Percentiles rank a stretch among this genome's conserved stretches.
Evolutionary conservation across 2,329 filamentous ascomycete genomes (phyloP).

Genomic region (Grosmannia huntii): DNA sequence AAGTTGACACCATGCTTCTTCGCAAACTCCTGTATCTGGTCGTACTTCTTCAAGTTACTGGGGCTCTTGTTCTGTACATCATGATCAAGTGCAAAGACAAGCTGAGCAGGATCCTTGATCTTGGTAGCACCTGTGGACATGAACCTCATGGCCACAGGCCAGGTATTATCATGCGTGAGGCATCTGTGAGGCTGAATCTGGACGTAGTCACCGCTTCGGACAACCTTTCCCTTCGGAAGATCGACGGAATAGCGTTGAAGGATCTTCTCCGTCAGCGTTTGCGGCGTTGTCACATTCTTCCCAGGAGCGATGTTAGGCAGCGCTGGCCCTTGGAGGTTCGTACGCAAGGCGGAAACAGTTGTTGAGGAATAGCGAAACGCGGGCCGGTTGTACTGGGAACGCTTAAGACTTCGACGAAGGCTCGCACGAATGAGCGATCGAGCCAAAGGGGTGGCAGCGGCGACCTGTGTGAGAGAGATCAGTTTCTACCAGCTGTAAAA

Average conservation of each 20-base stretch:
- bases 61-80: slow-evolving; percentile 75
- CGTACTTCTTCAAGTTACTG: slow-evolving; percentile 81
- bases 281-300: too few species aligned
- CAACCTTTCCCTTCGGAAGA: slow-evolving; percentile 59
- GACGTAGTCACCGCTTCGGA: slow-evolving; percentile 74
- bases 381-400: too few species aligned
- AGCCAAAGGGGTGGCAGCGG: too few species aligned
- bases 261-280: slow-evolving; percentile 88
- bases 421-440: too few species aligned
- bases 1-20: slow-evolving; percentile 63
- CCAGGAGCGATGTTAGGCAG: too few species aligned
- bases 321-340: too few species aligned
- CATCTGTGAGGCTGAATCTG: slow-evolving; percentile 57
- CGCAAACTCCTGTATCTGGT: slow-evolving; percentile 71
- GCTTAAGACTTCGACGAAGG: too few species aligned
- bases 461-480: too few species aligned
- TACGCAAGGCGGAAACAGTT: too few species aligned
- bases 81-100: slow-evolving; percentile 78
- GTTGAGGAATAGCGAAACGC: too few species aligned
- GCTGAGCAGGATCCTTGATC: slow-evolving; percentile 57
- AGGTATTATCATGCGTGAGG: slow-evolving; percentile 64
- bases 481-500: too few species aligned
- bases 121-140: slow-evolving; percentile 69
- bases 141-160: slow-evolving; percentile 51
- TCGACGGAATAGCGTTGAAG: slow-evolving; percentile 72